Evolutionary conservation across 2,329 filamentous ascomycete genomes (phyloP).

Genomic region (Davidsoniella eucalypti): DNA sequence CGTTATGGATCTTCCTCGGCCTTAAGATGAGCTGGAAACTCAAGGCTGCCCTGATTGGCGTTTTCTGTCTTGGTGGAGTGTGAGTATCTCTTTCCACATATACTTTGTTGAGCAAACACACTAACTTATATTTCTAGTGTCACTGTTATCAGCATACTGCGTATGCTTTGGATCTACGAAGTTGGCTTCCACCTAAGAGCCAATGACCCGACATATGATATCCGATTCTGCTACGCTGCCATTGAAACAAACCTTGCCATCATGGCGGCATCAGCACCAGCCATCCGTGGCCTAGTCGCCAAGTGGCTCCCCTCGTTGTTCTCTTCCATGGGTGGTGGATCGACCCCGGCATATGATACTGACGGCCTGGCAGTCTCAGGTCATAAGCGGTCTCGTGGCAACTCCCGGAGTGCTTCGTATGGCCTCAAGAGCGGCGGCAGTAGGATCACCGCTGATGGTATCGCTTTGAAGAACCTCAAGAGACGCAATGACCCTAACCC

Average conservation of each 20-base stretch:
- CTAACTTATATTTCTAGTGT: slow-evolving; percentile 16
- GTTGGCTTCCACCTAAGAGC: slow-evolving; percentile 8
- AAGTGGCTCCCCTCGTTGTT: slow-evolving; percentile 22
- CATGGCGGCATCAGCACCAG: slow-evolving; percentile 22
- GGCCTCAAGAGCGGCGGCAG: neutral
- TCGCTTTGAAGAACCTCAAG: slow-evolving; percentile 18
- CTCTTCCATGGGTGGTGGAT: neutral
- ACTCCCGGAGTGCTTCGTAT: neutral
- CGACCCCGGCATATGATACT: slow-evolving; percentile 3
- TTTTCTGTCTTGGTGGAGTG: slow-evolving; percentile 25
- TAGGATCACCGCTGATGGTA: slow-evolving; percentile 10
- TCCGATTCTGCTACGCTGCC: slow-evolving; percentile 20
- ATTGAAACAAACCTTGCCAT: slow-evolving; percentile 24
- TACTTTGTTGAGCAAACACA: too few species aligned
- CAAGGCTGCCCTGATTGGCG: slow-evolving; percentile 24
- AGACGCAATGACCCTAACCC: slow-evolving; percentile 19
- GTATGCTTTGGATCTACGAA: slow-evolving; percentile 18
- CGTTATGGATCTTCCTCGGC: slow-evolving; percentile 25
- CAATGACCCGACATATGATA: slow-evolving; percentile 17
- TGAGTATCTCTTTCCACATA: slow-evolving; percentile 15
- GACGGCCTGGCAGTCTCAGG: slow-evolving; percentile 11
- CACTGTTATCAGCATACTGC: slow-evolving; percentile 20
- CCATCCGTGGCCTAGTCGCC: slow-evolving; percentile 21
- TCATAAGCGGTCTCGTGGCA: slow-evolving; percentile 12
- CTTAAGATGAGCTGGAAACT: slow-evolving; percentile 23